Base-by-base conservation (phyloP, 2,329 filamentous ascomycete species). In the Paradendryphiella salina region DNA sequence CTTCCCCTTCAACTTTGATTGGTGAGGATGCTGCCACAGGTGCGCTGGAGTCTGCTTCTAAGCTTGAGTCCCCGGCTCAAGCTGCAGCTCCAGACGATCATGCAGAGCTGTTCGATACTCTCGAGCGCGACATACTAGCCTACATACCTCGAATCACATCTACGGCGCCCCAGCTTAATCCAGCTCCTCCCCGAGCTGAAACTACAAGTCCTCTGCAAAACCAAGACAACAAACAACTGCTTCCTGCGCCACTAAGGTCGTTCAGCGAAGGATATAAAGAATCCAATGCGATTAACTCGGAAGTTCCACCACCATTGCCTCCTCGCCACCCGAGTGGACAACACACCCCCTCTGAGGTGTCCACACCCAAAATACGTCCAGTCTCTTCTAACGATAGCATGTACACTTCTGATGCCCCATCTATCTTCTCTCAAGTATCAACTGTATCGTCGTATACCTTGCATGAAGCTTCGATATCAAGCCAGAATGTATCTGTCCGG, bases 321-420 rank as follows among this genome's bases (percentile, higher is more conserved):
- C 61, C 63, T 37, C 64, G 64, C 14, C 61, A 54, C 7, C 52
- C 61, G 1, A 62, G 50, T 35, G 56, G 36, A 29, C 47, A 49
- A 11, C 51, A 48, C 15, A 17, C 46, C 17, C 34, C 20, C 4
- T 41, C 47, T 3, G 15, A 42, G 13, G 36, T 13, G 11, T 41
- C 17, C 35, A 44, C 5, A n/a, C 48, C 26, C 23, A 15, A 20
- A 38, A 52, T 41, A 43, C 28, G 34, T 39, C 59, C 57, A 13
- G 40, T 31, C 1, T 46, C 55, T 4, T 57, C 56, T 20, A 47
- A 61, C 14, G 56, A 57, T 32, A 60, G 35, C 23, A 48, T 45
- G 3, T 49, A 10, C 38, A 52, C 50, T 8, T 50, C 47, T 11
- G 38, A 33, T 13, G 37, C 48, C 14, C 54, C 54, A 7, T 50